Conservation (phyloP, 2,329 filamentous ascomycete genomes). For the Aspergillus bombycis region DNA sequence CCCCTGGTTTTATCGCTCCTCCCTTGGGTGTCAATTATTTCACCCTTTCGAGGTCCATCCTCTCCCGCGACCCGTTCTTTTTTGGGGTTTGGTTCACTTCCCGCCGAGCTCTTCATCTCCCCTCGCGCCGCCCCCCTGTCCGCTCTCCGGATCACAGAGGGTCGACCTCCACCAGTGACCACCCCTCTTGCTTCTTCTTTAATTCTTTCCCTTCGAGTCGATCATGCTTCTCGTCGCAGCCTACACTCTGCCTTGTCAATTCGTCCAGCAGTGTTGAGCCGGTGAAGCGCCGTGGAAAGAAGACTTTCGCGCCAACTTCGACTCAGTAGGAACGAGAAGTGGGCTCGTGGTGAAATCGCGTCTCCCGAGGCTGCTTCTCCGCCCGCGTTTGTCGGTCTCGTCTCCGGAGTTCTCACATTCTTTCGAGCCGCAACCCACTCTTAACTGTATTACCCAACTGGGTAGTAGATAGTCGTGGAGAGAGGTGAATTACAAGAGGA, state of each 20-base stretch:
- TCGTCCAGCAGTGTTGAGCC: slow-evolving; percentile 25
- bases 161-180: background rate
- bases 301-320: background rate
- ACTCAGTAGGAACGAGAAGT: slow-evolving; percentile 4
- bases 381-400: slow-evolving; percentile 26
- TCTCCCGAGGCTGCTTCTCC: slow-evolving; percentile 25
- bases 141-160: slow-evolving; percentile 23
- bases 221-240: slow-evolving; percentile 27
- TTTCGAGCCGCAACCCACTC: slow-evolving; percentile 25
- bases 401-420: slow-evolving; percentile 25
- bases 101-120: slow-evolving; percentile 21
- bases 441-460: slow-evolving; percentile 27
- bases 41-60: slow-evolving; percentile 17
- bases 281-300: slow-evolving; percentile 15
- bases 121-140: slow-evolving; percentile 29
- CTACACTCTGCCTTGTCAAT: slow-evolving; percentile 25
- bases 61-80: slow-evolving; percentile 9
- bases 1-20: slow-evolving; percentile 19
- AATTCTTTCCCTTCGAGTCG: slow-evolving; percentile 21
- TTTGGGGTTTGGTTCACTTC: slow-evolving; percentile 21
- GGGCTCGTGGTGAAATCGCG: slow-evolving; percentile 23
- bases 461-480: slow-evolving; percentile 27
- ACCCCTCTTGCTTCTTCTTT: slow-evolving; percentile 7
- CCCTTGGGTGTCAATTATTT: slow-evolving; percentile 22
- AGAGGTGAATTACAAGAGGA: slow-evolving; percentile 24